phyloP scores from a whole-genome alignment of 2,329 filamentous ascomycete genomes.

The Aurifilum marmelostoma region DNA sequence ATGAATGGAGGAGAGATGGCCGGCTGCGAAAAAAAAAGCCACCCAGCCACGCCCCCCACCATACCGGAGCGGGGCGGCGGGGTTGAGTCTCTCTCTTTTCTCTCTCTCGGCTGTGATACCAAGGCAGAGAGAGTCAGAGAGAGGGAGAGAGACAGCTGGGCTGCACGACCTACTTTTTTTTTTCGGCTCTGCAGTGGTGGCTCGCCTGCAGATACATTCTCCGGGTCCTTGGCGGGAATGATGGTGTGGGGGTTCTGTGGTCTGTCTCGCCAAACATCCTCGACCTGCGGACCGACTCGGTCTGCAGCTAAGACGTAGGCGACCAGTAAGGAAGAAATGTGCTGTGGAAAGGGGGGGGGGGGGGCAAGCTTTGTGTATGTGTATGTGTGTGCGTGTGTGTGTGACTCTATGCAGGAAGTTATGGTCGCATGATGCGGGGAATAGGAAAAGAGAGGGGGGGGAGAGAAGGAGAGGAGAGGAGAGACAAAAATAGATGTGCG shows the following conservation, averaged over 20 bases:
- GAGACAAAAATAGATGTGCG: background rate
- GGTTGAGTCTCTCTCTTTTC: background rate
- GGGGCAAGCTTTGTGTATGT: background rate
- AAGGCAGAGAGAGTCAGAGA: background rate
- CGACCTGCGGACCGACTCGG: background rate
- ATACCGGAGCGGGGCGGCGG: background rate
- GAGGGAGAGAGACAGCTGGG: background rate
- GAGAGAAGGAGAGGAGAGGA: no score
- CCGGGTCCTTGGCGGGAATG: background rate
- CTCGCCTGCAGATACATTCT: background rate
- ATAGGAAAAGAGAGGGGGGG: no score
- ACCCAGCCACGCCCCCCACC: background rate
- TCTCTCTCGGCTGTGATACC: background rate
- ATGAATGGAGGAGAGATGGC: background rate
- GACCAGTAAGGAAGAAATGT: constrained; percentile 1
- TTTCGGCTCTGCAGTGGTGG: background rate
- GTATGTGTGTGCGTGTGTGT: background rate
- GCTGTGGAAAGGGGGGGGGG: background rate
- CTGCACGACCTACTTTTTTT: background rate
- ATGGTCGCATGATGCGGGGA: constrained; percentile 12
- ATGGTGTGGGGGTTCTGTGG: background rate
- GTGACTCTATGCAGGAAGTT: background rate
- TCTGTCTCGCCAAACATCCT: background rate
- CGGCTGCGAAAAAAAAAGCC: background rate
- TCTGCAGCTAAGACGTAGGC: constrained; percentile 5